Percentiles rank a stretch among this genome's conserved stretches.
Evolutionary conservation across 2,329 filamentous ascomycete genomes (phyloP).

Genomic region (Basipetospora chlamydospora): DNA sequence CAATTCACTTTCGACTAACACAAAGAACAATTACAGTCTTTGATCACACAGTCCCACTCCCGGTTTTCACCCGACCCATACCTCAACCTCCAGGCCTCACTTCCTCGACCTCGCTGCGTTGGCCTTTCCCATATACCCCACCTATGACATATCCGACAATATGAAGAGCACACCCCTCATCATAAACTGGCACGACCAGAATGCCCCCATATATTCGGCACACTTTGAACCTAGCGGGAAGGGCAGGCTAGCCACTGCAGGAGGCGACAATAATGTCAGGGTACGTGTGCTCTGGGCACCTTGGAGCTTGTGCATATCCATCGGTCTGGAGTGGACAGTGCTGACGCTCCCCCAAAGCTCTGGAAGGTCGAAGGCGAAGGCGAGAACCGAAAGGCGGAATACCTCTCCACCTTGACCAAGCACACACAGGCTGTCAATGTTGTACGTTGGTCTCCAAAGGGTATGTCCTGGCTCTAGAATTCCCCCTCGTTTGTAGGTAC

Average conservation of each 20-base stretch:
- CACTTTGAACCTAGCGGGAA: conserved; percentile 92
- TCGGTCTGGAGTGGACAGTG: neutral
- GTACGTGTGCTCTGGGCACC: conserved; percentile 35
- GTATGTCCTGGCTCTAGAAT: conserved; percentile 36
- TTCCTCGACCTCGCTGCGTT: too few relatives aligned
- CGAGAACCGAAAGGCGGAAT: conserved; percentile 78
- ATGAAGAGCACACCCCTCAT: conserved; percentile 97
- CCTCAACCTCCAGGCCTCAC: too few relatives aligned
- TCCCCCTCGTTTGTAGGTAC: too few relatives aligned
- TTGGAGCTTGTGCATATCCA: neutral
- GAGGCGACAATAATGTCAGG: conserved; percentile 92
- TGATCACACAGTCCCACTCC: too few relatives aligned
- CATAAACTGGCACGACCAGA: conserved; percentile 98
- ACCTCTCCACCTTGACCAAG: conserved; percentile 79
- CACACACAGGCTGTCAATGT: conserved; percentile 98
- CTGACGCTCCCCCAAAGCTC: conserved; percentile 35
- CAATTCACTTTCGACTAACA: too few relatives aligned
- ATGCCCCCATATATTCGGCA: conserved; percentile 89
- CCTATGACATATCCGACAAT: conserved; percentile 13
- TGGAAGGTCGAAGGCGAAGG: conserved; percentile 82
- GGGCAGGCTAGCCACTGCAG: conserved; percentile 80
- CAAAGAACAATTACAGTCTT: too few relatives aligned
- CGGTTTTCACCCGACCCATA: too few relatives aligned
- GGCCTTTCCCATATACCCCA: too few relatives aligned
- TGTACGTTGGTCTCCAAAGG: conserved; percentile 87